A percentile compares a stretch with the other conserved stretches of the same genome.
Conservation (phyloP, 1,139 yeast species). For the Dujonia santamariae region DNA sequence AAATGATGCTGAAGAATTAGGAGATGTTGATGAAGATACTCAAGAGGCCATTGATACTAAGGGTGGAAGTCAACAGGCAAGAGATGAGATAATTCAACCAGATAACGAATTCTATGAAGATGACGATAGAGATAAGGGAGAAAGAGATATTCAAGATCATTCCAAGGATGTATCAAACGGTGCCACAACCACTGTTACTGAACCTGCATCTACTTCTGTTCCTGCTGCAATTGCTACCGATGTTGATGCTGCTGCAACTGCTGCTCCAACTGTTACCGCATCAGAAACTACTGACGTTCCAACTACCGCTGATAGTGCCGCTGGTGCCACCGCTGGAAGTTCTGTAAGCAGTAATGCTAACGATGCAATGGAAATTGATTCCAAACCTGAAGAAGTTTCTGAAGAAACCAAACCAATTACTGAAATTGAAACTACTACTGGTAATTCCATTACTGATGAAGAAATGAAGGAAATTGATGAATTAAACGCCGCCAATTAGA, state of each 20-base stretch:
- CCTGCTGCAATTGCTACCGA: slow-evolving; percentile 3
- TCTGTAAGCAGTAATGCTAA: background rate
- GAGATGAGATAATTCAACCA: slow-evolving; percentile 69
- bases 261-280: background rate
- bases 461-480: slow-evolving; percentile 40
- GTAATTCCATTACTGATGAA: slow-evolving; percentile 22
- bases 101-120: slow-evolving; percentile 68
- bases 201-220: background rate
- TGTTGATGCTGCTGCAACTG: background rate
- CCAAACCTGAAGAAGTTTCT: slow-evolving; percentile 1
- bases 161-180: slow-evolving; percentile 1
- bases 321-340: background rate
- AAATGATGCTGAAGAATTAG: slow-evolving; percentile 76
- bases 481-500: slow-evolving; percentile 21
- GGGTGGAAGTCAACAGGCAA: slow-evolving; percentile 85
- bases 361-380: slow-evolving; percentile 1
- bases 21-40: slow-evolving; percentile 79
- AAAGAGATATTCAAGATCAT: slow-evolving; percentile 21
- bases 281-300: background rate
- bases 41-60: slow-evolving; percentile 76
- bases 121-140: slow-evolving; percentile 52
- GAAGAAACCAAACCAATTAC: slow-evolving; percentile 2
- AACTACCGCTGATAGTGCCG: background rate
- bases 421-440: slow-evolving; percentile 1
- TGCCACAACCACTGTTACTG: slow-evolving; percentile 3